Percentiles rank a stretch among this genome's conserved stretches.
Evolutionary conservation across 352 stramenopile genomes (phyloP).

Genomic region (Peronosclerospora sorghi): DNA sequence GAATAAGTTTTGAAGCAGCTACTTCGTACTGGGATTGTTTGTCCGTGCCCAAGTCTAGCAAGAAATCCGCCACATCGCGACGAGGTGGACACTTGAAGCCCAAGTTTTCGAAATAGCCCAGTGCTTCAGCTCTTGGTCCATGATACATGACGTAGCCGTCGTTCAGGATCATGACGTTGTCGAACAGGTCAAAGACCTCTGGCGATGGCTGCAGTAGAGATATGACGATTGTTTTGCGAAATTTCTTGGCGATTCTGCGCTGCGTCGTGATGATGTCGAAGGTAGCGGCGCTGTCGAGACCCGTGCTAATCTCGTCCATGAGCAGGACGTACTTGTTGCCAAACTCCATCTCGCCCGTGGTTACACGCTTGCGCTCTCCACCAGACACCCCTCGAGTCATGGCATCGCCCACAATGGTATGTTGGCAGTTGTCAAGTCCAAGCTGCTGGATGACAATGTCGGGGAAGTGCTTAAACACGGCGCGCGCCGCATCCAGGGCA

Average conservation of each 20-base stretch:
- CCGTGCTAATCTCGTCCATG: conserved; percentile 74
- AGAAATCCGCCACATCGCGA: conserved; percentile 85
- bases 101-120: conserved; percentile 72
- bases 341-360: conserved; percentile 70
- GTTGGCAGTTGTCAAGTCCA: conserved; percentile 23
- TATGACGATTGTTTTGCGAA: conserved; percentile 51
- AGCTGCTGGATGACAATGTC: conserved; percentile 15
- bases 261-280: conserved; percentile 53
- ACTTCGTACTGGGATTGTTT: conserved; percentile 30
- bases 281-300: conserved; percentile 50
- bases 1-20: not conserved
- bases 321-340: conserved; percentile 70
- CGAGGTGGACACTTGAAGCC: conserved; percentile 40
- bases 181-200: conserved; percentile 89
- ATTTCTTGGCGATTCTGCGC: conserved; percentile 33
- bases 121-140: conserved; percentile 44
- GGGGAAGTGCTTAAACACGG: conserved; percentile 11
- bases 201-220: conserved; percentile 85
- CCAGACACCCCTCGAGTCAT: conserved; percentile 62
- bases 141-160: conserved; percentile 84
- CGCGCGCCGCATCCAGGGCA: conserved; percentile 13
- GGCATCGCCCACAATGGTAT: conserved; percentile 55
- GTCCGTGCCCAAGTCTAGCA: conserved; percentile 51
- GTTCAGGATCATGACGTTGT: conserved; percentile 89
- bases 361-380: conserved; percentile 67